phyloP scores from a whole-genome alignment of 2,329 filamentous ascomycete genomes.

The Diaporthe sp. region DNA sequence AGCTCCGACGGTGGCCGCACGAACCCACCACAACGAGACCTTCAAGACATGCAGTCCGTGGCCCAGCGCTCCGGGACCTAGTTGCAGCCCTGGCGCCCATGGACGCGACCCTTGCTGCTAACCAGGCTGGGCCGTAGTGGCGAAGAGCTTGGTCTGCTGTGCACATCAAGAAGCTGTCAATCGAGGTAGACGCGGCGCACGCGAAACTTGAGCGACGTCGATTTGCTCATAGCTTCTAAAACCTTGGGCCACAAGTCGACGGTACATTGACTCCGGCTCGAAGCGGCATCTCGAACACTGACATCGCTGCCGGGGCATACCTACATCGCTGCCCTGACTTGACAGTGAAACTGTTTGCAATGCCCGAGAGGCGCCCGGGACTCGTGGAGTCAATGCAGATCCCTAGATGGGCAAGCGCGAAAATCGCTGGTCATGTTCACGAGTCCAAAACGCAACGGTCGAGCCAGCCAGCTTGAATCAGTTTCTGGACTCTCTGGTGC shows the following conservation, averaged over 20 bases:
- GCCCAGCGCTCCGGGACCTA: constrained; percentile 22
- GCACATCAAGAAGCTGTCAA: constrained; percentile 8
- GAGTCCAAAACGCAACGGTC: constrained; percentile 5
- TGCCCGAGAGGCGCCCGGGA: constrained; percentile 5
- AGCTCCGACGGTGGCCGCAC: constrained; percentile 15
- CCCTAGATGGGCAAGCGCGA: constrained; percentile 23
- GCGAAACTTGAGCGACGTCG: not conserved
- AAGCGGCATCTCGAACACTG: not conserved
- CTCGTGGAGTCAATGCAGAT: constrained; percentile 26
- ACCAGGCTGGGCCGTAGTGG: constrained; percentile 16
- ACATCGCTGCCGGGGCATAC: constrained; percentile 1
- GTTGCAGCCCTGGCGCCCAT: constrained; percentile 19
- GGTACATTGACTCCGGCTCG: not conserved
- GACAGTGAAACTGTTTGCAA: constrained; percentile 7
- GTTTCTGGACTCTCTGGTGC: not conserved
- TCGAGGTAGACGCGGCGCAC: not conserved
- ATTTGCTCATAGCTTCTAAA: not conserved
- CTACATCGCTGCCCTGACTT: constrained; percentile 7
- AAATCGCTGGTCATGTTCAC: constrained; percentile 1
- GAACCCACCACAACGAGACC: constrained; percentile 23
- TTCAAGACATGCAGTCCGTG: constrained; percentile 24
- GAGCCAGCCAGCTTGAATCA: constrained; percentile 7
- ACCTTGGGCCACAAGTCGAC: not conserved
- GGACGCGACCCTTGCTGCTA: constrained; percentile 17
- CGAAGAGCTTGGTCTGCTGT: not conserved